Base-by-base conservation (phyloP, 345 rosid species). In the Camelina sativa region DNA sequence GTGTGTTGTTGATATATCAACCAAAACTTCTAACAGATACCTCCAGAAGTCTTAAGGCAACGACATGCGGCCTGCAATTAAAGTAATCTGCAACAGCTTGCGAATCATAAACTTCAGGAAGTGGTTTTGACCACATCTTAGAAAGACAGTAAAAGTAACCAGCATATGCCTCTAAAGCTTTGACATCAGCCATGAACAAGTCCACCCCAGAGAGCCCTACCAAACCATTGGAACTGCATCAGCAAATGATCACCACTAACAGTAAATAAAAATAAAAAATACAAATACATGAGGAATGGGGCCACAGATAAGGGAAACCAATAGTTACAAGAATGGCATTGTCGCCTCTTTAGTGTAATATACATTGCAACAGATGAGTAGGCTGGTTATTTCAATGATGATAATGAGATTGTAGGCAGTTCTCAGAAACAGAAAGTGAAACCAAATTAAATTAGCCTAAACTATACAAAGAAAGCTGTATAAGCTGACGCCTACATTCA, bases 141-240 rank as follows among this genome's bases (percentile, higher is more conserved):
- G 93, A 85, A 17, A 78, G 77, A 71, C 73, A 83, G 77, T 91
- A 88, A 71, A 87, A 78, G 80, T 88, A 91, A 60, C 75, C 71
- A 62, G 80, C 80, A 80, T 94, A 94, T 30, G 89, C 87, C 80
- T 91, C 88, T 83, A 94, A 76, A n/a, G 97, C 97, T 81, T 86
- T 85, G 44, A 94, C 86, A 78, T 94, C 98, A 76, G 97, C 97
- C 93, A 88, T 87, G 48, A 94, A 65, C 81, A 94, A 86, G 79
- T 94, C 96, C 82, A 87, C 79, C 68, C 93, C 89, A 61, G 91
- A 69, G 70, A 94, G 88, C 68, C 85, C 97, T 93, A 86, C 62
- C 66, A 76, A 47, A 64, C 0, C 3, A 52, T 76, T 46, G 7
- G 2, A 55, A 76, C 34, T 12, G 57, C 60, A 70, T 70, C 61